These are phyloP conservation scores for Wallacemonas sp. DNA, from an alignment of 208 protist genomes.

Conservation along the genomic window DNA sequence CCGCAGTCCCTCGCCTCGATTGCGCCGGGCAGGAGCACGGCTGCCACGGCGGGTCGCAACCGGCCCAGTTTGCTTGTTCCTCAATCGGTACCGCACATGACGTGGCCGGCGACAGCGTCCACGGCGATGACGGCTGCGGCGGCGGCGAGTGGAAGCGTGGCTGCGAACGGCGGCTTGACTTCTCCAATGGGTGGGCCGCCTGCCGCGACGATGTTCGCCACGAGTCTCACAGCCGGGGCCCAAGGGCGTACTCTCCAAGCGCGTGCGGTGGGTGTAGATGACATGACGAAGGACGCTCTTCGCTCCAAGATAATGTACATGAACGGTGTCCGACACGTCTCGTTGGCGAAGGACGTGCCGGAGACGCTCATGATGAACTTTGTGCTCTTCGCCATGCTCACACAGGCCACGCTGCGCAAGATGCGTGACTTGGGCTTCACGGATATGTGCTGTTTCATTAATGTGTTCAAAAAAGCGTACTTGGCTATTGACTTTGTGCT, in stretches of 20 bases:
- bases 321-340: constrained; percentile 34
- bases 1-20: constrained; percentile 5
- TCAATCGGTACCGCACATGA: neutral
- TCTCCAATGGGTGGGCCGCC: neutral
- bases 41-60: neutral
- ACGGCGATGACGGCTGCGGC: neutral
- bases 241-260: neutral
- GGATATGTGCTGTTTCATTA: constrained; percentile 40
- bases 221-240: neutral
- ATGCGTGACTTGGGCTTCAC: constrained; percentile 21
- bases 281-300: constrained; percentile 35
- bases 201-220: neutral
- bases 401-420: constrained; percentile 47
- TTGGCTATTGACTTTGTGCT: constrained; percentile 17
- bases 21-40: constrained; percentile 2
- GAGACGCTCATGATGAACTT: constrained; percentile 54
- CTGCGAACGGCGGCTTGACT: too few relatives aligned
- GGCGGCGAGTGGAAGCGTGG: too few relatives aligned
- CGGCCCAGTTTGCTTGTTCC: neutral
- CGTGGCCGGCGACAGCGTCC: neutral
- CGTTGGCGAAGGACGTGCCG: constrained; percentile 44
- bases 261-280: constrained; percentile 43
- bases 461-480: constrained; percentile 37
- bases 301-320: constrained; percentile 41
- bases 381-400: constrained; percentile 61